These are phyloP conservation scores for Ocimum tenuiflorum DNA, from an alignment of 257 asterid species.

Conservation along the genomic window DNA sequence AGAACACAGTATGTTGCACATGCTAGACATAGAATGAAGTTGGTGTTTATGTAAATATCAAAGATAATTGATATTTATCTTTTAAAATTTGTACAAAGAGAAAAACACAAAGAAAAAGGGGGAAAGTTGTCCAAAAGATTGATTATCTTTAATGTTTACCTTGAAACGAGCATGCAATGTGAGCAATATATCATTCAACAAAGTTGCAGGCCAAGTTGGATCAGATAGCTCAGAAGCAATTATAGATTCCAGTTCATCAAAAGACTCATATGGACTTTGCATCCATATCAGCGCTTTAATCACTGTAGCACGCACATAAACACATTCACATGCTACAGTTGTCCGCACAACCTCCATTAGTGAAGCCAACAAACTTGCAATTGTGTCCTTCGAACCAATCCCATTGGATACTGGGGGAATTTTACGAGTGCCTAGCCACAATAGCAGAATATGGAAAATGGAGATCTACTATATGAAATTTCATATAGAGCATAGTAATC, in stretches of 20 bases:
- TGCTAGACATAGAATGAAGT: not conserved
- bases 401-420: constrained; percentile 67
- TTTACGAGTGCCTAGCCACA: constrained; percentile 55
- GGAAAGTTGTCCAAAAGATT: not conserved
- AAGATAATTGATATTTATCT: too few relatives aligned
- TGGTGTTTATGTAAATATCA: too few relatives aligned
- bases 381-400: constrained; percentile 68
- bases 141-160: constrained; percentile 40
- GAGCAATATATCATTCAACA: constrained; percentile 75
- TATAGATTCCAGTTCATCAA: constrained; percentile 90
- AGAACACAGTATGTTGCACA: constrained; percentile 12
- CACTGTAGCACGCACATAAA: constrained; percentile 96
- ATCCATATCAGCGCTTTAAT: constrained; percentile 98
- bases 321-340: constrained; percentile 98
- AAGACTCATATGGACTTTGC: constrained; percentile 96
- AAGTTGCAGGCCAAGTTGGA: constrained; percentile 92
- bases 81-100: too few relatives aligned
- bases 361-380: constrained; percentile 89
- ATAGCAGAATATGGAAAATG: constrained; percentile 2
- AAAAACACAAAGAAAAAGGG: not conserved
- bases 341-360: constrained; percentile 97
- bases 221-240: constrained; percentile 96
- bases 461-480: too few relatives aligned
- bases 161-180: constrained; percentile 99
- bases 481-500: too few relatives aligned